Conservation (phyloP, 495 filamentous ascomycete species). For the Xylaria scruposa region DNA sequence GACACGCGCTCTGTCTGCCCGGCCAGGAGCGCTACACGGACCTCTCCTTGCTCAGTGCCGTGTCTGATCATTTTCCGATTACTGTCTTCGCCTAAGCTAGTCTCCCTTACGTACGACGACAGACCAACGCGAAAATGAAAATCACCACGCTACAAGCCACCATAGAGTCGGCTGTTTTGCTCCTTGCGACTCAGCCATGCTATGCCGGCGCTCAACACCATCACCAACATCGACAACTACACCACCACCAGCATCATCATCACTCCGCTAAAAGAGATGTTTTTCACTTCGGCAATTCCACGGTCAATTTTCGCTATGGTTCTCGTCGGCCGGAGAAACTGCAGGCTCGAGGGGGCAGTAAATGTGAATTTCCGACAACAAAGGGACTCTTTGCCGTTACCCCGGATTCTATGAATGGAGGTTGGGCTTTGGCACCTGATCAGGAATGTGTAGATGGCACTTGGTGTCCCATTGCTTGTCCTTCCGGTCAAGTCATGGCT, state of each 20-base stretch:
- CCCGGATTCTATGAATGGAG: constrained; percentile 69
- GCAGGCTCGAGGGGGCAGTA: constrained; percentile 48
- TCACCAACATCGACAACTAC: constrained; percentile 43
- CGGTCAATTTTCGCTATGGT: constrained; percentile 35
- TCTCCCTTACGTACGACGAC: neutral
- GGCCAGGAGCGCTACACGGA: neutral
- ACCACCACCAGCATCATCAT: constrained; percentile 33
- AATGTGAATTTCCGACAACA: constrained; percentile 71
- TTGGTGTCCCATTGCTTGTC: constrained; percentile 83
- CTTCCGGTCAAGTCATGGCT: constrained; percentile 74
- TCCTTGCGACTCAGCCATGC: constrained; percentile 46
- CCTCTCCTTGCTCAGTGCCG: neutral
- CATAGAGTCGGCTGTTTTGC: constrained; percentile 54
- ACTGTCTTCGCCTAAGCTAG: neutral
- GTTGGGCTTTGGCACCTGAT: constrained; percentile 85
- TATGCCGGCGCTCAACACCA: constrained; percentile 42
- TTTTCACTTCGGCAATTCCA: constrained; percentile 14
- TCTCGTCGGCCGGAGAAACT: constrained; percentile 32
- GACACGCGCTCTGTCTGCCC: neutral
- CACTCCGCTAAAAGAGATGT: constrained; percentile 26
- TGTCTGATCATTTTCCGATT: neutral
- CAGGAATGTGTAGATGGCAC: constrained; percentile 70
- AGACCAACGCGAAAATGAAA: constrained; percentile 50
- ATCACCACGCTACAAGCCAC: constrained; percentile 55
- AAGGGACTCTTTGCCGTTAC: constrained; percentile 73